A percentile compares a stretch with the other conserved stretches of the same genome.
Conservation (phyloP, 805 yeast genomes). For the Wickerhamomyces xylosicus region DNA sequence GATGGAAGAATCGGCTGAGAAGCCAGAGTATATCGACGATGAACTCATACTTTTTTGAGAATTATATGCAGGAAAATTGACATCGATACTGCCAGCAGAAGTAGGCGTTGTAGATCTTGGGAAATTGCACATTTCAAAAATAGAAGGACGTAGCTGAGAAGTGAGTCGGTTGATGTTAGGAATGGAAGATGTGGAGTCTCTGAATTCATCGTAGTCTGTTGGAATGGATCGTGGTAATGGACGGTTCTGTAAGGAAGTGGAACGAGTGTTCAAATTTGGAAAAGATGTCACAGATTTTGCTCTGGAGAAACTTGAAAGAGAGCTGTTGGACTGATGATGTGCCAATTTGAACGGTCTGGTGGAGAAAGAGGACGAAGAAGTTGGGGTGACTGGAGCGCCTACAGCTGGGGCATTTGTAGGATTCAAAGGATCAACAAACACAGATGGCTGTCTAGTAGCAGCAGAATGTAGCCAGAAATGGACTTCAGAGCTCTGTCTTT, state of each 20-base stretch:
- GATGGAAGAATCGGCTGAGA: conserved; percentile 14
- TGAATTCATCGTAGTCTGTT: conserved; percentile 5
- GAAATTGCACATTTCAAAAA: conserved; percentile 10
- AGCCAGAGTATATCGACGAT: conserved; percentile 10
- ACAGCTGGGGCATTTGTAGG: conserved; percentile 3
- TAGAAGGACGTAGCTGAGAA: conserved; percentile 16
- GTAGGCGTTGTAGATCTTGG: not conserved
- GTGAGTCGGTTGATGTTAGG: conserved; percentile 12
- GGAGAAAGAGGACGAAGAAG: too few species aligned
- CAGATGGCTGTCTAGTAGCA: conserved; percentile 16
- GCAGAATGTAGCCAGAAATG: conserved; percentile 18
- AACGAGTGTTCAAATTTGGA: conserved; percentile 2
- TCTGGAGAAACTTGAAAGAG: conserved; percentile 1
- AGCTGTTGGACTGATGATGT: not conserved
- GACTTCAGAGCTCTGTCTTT: conserved; percentile 1
- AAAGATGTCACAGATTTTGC: conserved; percentile 6
- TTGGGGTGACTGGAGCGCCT: too few species aligned
- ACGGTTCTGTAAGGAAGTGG: conserved; percentile 3
- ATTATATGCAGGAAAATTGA: conserved; percentile 1
- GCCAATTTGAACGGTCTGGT: not conserved
- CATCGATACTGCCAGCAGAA: not conserved
- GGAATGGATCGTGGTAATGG: conserved; percentile 16
- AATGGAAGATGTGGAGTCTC: conserved; percentile 6
- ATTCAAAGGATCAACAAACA: conserved; percentile 18
- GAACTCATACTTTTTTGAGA: conserved; percentile 4